These are phyloP conservation scores for Porcisia hertigi DNA, from an alignment of 208 protist genomes.

Conservation along the genomic window DNA sequence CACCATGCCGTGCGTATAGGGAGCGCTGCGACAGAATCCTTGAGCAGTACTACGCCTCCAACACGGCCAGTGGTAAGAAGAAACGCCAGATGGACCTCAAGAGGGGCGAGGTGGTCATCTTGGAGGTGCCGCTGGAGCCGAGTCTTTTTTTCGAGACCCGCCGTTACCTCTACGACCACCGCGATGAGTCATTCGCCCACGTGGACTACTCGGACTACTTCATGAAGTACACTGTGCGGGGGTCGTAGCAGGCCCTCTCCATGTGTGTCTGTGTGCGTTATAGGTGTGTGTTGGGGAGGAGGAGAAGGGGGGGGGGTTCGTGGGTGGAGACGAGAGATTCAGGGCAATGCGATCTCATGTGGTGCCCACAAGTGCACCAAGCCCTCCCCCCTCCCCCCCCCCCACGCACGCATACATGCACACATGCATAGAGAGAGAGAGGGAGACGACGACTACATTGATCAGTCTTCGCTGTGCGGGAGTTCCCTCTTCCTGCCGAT, in stretches of 20 bases:
- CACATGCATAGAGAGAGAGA: not conserved
- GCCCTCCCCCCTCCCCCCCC: no score
- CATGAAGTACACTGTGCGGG: conserved; percentile 77
- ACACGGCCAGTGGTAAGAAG: conserved; percentile 21
- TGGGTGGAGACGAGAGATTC: no score
- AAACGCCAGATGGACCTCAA: conserved; percentile 29
- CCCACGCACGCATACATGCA: no score
- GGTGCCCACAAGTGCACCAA: no score
- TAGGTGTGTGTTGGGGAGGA: not conserved
- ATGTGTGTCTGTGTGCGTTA: not conserved
- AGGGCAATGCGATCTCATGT: no score
- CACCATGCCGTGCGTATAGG: conserved; percentile 67
- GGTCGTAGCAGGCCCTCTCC: conserved; percentile 23
- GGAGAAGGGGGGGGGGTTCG: no score
- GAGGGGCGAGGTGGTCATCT: conserved; percentile 39
- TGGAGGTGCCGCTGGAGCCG: conserved; percentile 74
- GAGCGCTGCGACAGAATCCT: conserved; percentile 39
- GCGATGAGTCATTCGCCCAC: conserved; percentile 50
- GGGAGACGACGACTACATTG: no score
- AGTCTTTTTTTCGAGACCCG: conserved; percentile 73
- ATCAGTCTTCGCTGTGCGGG: no score
- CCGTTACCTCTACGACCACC: conserved; percentile 75
- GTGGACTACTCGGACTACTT: conserved; percentile 82
- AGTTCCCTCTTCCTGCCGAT: no score
- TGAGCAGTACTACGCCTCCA: conserved; percentile 55